These are phyloP conservation scores for Trifolium subterraneum DNA, from an alignment of 306 rosid genomes.

Conservation along the genomic window DNA sequence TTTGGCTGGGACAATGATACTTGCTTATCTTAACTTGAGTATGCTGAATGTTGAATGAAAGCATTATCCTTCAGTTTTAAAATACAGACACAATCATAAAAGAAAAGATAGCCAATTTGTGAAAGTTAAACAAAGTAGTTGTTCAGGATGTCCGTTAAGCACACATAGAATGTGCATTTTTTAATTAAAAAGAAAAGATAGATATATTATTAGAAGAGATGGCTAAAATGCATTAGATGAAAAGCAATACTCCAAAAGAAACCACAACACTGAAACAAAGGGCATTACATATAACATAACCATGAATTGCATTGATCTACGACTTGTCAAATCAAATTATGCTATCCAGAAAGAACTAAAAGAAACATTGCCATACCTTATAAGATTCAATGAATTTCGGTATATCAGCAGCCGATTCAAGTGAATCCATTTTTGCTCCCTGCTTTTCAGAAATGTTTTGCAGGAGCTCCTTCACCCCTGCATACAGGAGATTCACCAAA, in stretches of 20 bases:
- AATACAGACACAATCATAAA: neutral
- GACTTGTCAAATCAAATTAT: constrained; percentile 30
- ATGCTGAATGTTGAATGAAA: neutral
- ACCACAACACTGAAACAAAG: constrained; percentile 17
- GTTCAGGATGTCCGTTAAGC: neutral
- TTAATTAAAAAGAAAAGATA: neutral
- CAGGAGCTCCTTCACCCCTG: constrained; percentile 92
- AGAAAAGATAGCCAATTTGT: neutral
- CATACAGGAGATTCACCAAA: constrained; percentile 37
- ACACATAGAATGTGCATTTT: constrained; percentile 18
- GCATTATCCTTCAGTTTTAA: constrained; percentile 4
- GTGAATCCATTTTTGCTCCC: constrained; percentile 80
- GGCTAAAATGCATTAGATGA: constrained; percentile 12
- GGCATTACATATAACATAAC: constrained; percentile 12
- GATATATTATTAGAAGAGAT: neutral
- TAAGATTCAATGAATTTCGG: constrained; percentile 71
- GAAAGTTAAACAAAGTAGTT: constrained; percentile 5
- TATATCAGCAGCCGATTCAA: constrained; percentile 84
- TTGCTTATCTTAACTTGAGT: neutral
- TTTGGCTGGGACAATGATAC: neutral
- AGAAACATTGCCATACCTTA: constrained; percentile 64
- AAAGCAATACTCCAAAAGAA: constrained; percentile 2
- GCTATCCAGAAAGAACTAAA: constrained; percentile 41
- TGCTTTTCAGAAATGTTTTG: constrained; percentile 90
- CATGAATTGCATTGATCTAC: neutral